phyloP scores from a whole-genome alignment of 768 basidiomycete species.

The Kwoniella dejecticola region DNA sequence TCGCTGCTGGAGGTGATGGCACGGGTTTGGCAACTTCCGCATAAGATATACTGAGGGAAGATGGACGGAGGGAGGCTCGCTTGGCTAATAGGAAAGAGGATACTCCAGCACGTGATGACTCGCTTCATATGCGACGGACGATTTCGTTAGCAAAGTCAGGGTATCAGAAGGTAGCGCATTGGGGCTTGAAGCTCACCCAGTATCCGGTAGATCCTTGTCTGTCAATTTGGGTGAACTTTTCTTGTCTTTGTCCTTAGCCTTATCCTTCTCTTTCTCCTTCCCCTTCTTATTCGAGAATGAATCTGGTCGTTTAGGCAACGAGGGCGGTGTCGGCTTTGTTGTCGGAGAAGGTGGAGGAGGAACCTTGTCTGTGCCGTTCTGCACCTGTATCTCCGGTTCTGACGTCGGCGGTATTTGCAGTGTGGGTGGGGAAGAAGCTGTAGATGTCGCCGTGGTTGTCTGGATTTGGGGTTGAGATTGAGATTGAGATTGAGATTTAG shows the following conservation, averaged over 20 bases:
- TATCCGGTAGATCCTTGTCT: constrained; percentile 6
- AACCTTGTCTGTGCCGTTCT: background rate
- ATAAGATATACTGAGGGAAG: constrained; percentile 40
- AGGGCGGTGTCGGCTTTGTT: constrained; percentile 19
- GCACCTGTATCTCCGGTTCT: constrained; percentile 4
- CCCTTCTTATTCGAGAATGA: constrained; percentile 18
- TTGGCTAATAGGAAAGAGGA: constrained; percentile 33
- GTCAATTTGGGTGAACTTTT: constrained; percentile 1
- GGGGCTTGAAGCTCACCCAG: constrained; percentile 4
- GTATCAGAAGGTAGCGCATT: background rate
- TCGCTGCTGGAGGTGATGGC: constrained; percentile 11
- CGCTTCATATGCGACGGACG: background rate
- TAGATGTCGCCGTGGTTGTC: background rate
- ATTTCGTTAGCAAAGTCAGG: background rate
- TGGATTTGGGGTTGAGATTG: constrained; percentile 6
- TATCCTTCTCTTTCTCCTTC: constrained; percentile 11
- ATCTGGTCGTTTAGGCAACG: constrained; percentile 22
- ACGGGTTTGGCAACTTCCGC: constrained; percentile 40
- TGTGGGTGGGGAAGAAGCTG: background rate
- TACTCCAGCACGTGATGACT: constrained; percentile 20
- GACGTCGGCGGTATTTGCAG: constrained; percentile 9
- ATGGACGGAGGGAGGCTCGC: constrained; percentile 46
- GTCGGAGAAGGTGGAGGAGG: constrained; percentile 32
- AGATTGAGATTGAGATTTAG: constrained; percentile 22
- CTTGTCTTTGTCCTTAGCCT: constrained; percentile 1